Conservation (phyloP, 2,329 filamentous ascomycete species). For the Aspergillus thermomutatus region DNA sequence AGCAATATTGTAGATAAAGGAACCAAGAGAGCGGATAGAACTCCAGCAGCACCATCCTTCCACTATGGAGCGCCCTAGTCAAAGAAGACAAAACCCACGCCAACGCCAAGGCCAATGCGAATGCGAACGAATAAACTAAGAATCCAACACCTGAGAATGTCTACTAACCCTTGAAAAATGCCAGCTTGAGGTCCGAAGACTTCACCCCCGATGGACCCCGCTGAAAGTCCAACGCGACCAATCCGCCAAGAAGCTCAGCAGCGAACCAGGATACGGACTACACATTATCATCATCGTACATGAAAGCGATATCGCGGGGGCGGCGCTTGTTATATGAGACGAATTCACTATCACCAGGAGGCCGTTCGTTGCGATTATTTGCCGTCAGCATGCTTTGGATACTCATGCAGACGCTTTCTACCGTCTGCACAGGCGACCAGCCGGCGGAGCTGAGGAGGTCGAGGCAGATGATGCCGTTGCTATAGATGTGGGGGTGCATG, state of each 20-base stretch:
- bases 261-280: conserved; percentile 28
- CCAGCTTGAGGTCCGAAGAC: no score
- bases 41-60: neutral
- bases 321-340: conserved; percentile 74
- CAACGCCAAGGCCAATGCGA: conserved; percentile 4
- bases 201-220: no score
- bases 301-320: conserved; percentile 85
- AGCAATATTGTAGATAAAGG: neutral
- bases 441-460: conserved; percentile 84
- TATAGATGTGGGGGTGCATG: conserved; percentile 96
- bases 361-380: conserved; percentile 86
- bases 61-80: neutral
- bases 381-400: conserved; percentile 97
- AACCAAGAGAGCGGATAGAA: neutral
- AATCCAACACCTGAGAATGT: neutral
- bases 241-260: neutral
- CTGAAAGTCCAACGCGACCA: neutral
- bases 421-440: conserved; percentile 96
- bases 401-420: conserved; percentile 95
- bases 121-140: neutral
- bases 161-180: neutral
- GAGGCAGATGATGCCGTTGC: conserved; percentile 96
- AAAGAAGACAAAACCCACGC: neutral
- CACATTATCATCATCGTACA: conserved; percentile 86
- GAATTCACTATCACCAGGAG: conserved; percentile 86